phyloP scores from a whole-genome alignment of 2,329 filamentous ascomycete species.

The Bipolaris cookei region DNA sequence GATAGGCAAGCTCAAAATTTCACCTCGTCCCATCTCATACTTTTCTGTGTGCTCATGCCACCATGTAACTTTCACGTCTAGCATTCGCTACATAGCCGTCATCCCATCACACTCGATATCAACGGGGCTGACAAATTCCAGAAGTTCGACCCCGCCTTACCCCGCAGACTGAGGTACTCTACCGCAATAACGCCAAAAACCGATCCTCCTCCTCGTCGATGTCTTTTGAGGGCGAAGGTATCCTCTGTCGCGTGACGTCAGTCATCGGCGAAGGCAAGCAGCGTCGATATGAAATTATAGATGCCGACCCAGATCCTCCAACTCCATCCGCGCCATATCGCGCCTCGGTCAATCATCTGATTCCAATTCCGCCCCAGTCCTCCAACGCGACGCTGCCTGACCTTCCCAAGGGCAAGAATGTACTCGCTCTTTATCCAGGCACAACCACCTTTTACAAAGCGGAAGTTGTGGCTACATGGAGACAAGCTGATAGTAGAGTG shows the following conservation, averaged over 20 bases:
- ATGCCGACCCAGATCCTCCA: constrained; percentile 54
- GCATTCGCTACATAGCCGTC: constrained; percentile 3
- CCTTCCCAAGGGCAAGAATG: constrained; percentile 51
- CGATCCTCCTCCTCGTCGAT: constrained; percentile 30
- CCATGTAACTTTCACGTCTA: constrained; percentile 8
- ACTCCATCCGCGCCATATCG: constrained; percentile 51
- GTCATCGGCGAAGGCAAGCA: constrained; percentile 62
- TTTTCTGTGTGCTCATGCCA: constrained; percentile 14
- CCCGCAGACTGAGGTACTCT: constrained; percentile 58
- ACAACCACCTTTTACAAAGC: constrained; percentile 63
- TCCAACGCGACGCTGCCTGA: constrained; percentile 52
- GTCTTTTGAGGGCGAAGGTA: constrained; percentile 57
- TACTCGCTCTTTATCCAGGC: constrained; percentile 58
- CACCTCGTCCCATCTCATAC: constrained; percentile 20
- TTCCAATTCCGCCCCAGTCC: constrained; percentile 52
- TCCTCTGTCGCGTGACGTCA: constrained; percentile 57
- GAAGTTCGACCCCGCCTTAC: constrained; percentile 40
- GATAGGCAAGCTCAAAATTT: constrained; percentile 25
- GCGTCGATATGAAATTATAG: constrained; percentile 60
- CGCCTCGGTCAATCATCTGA: constrained; percentile 55
- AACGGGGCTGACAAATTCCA: constrained; percentile 10
- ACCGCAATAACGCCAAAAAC: constrained; percentile 56
- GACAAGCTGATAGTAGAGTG: constrained; percentile 38
- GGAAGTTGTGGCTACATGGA: constrained; percentile 55
- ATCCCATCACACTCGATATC: background rate